Evolutionary conservation across 352 stramenopile species (phyloP).

Genomic region (Phytopythium sindhum): DNA sequence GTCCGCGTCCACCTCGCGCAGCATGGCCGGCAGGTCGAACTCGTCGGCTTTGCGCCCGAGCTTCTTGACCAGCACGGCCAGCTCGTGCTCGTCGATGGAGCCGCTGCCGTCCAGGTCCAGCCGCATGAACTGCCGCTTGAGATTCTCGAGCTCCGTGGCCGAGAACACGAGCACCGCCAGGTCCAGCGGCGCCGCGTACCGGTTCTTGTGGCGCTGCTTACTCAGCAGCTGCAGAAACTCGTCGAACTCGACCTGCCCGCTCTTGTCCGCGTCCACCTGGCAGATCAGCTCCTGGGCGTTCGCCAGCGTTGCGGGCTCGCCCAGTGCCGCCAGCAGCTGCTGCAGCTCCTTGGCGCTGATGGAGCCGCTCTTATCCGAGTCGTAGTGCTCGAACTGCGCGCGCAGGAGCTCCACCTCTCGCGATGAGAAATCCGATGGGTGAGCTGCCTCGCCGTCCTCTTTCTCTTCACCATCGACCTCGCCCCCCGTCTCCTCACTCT

Average conservation of each 20-base stretch:
- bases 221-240: conserved; percentile 62
- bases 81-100: conserved; percentile 63
- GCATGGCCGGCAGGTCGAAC: conserved; percentile 53
- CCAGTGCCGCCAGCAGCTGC: conserved; percentile 51
- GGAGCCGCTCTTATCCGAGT: conserved; percentile 54
- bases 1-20: conserved; percentile 64
- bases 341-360: conserved; percentile 60
- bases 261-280: conserved; percentile 48
- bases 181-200: conserved; percentile 59
- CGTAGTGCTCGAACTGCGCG: conserved; percentile 59
- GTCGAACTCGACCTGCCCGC: conserved; percentile 68
- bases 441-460: conserved; percentile 13
- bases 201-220: conserved; percentile 57
- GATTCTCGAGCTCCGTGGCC: conserved; percentile 56
- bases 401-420: conserved; percentile 40
- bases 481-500: conserved; percentile 12
- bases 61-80: conserved; percentile 57
- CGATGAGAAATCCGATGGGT: conserved; percentile 32
- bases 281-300: conserved; percentile 57
- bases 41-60: conserved; percentile 39
- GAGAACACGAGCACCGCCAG: conserved; percentile 59
- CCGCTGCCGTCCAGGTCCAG: conserved; percentile 67
- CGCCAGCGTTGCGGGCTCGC: conserved; percentile 54
- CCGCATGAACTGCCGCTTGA: conserved; percentile 66
- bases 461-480: conserved; percentile 12